phyloP scores from a whole-genome alignment of 2,329 filamentous ascomycete genomes.

The Sclerotiophoma versabilis region DNA sequence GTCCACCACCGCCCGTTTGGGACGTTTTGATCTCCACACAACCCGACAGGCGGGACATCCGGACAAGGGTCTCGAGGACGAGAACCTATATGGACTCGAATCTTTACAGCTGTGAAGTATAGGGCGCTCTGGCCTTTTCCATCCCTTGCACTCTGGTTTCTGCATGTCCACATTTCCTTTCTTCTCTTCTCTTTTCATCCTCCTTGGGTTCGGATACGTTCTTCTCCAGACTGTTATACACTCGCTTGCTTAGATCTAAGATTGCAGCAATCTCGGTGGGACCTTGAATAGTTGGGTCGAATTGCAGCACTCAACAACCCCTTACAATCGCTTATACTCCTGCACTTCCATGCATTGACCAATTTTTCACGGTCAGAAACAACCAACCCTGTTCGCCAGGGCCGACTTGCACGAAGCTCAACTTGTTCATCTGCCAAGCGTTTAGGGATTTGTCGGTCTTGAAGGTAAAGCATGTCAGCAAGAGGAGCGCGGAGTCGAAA shows the following conservation, averaged over 20 bases:
- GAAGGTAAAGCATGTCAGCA: slow-evolving; percentile 45
- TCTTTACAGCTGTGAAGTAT: slow-evolving; percentile 1
- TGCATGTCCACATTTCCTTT: not conserved
- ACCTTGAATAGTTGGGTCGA: not conserved
- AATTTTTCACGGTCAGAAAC: not conserved
- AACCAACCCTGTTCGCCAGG: not conserved
- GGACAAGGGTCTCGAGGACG: slow-evolving; percentile 36
- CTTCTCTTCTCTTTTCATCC: not conserved
- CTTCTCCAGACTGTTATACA: not conserved
- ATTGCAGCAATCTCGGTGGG: not conserved
- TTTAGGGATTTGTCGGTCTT: not conserved
- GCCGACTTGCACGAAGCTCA: not conserved
- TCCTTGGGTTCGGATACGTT: not conserved
- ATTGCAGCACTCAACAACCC: too few species aligned
- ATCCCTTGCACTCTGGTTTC: slow-evolving; percentile 17
- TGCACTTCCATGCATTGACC: not conserved
- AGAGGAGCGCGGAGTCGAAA: slow-evolving; percentile 51
- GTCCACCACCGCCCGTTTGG: slow-evolving; percentile 29
- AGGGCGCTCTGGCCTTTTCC: slow-evolving; percentile 19
- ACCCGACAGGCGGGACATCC: slow-evolving; percentile 34
- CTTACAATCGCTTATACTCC: too few species aligned
- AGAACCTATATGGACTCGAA: slow-evolving; percentile 31
- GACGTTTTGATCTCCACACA: slow-evolving; percentile 33
- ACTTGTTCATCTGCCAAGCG: not conserved
- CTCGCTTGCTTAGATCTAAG: not conserved